Evolutionary conservation across 805 yeast species (phyloP).

Genomic region (Ogataea thermomethanolica): DNA sequence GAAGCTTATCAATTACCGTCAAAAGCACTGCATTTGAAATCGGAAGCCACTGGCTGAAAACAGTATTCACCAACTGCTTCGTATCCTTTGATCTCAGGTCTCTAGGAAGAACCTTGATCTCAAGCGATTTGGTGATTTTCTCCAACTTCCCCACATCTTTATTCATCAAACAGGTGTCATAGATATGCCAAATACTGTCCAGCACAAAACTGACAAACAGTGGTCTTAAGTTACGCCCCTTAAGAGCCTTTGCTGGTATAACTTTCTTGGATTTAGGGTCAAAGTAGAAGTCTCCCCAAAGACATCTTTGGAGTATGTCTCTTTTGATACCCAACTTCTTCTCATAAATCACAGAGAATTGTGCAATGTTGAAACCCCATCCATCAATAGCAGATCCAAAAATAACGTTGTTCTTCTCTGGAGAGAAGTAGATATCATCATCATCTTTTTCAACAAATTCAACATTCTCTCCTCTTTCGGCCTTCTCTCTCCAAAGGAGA

Average conservation of each 20-base stretch:
- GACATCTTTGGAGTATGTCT: slow-evolving; percentile 71
- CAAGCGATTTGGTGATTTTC: slow-evolving; percentile 69
- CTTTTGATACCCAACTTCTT: slow-evolving; percentile 81
- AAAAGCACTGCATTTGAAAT: slow-evolving; percentile 80
- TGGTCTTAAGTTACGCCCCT: slow-evolving; percentile 64
- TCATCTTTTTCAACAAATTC: slow-evolving; percentile 75
- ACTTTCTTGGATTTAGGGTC: slow-evolving; percentile 90
- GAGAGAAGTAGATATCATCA: slow-evolving; percentile 79
- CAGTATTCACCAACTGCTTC: slow-evolving; percentile 53
- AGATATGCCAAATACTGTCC: slow-evolving; percentile 91
- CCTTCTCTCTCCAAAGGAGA: slow-evolving; percentile 65
- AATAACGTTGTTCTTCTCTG: slow-evolving; percentile 82
- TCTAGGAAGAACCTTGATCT: slow-evolving; percentile 65
- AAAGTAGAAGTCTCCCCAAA: slow-evolving; percentile 92
- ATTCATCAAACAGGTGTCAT: slow-evolving; percentile 62
- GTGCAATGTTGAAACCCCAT: slow-evolving; percentile 93
- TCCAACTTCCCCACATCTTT: slow-evolving; percentile 68
- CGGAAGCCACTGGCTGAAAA: slow-evolving; percentile 94
- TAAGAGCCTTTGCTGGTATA: slow-evolving; percentile 59
- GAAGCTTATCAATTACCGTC: slow-evolving; percentile 79
- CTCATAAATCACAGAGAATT: slow-evolving; percentile 83
- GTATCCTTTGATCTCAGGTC: slow-evolving; percentile 79
- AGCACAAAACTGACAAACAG: slow-evolving; percentile 82
- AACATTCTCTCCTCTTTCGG: slow-evolving; percentile 42
- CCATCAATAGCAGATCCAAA: slow-evolving; percentile 93